Conservation (phyloP, 306 rosid genomes). For the Trifolium repens region DNA sequence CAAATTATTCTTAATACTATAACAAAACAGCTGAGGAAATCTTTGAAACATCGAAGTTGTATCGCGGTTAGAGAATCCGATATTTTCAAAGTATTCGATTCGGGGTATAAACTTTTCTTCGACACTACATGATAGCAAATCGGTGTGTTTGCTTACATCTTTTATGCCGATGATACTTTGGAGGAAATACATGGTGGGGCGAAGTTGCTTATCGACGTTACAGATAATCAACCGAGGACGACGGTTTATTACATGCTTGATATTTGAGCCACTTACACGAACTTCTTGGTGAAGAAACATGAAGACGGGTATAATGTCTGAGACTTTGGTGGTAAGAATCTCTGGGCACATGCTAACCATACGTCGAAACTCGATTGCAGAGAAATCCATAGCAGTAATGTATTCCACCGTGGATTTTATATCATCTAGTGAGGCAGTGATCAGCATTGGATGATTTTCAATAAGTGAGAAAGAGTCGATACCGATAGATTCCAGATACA, state of each 20-base stretch:
- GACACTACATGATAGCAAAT: constrained; percentile 75
- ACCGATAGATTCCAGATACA: constrained; percentile 85
- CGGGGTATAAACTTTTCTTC: constrained; percentile 80
- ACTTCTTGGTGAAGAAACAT: constrained; percentile 83
- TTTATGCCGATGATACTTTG: constrained; percentile 81
- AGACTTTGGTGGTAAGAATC: constrained; percentile 63
- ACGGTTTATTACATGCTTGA: constrained; percentile 69
- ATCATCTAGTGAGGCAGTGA: constrained; percentile 60
- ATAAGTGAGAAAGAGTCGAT: constrained; percentile 74
- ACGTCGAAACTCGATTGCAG: constrained; percentile 64
- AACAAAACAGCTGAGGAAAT: constrained; percentile 85
- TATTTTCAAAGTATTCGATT: constrained; percentile 70
- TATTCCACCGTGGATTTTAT: constrained; percentile 69
- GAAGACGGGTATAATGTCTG: constrained; percentile 67
- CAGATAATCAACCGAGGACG: constrained; percentile 83
- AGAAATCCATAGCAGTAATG: constrained; percentile 63
- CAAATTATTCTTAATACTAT: constrained; percentile 65
- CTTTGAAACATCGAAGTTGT: constrained; percentile 62
- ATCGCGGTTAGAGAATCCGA: constrained; percentile 75
- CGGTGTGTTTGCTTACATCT: constrained; percentile 68
- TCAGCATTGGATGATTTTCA: constrained; percentile 64
- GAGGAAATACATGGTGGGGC: constrained; percentile 91
- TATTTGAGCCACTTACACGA: constrained; percentile 55
- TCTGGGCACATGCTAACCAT: constrained; percentile 82
- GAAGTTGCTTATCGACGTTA: constrained; percentile 69